Conservation (phyloP, 768 basidiomycete species). For the Aureoboletus auriporus region DNA sequence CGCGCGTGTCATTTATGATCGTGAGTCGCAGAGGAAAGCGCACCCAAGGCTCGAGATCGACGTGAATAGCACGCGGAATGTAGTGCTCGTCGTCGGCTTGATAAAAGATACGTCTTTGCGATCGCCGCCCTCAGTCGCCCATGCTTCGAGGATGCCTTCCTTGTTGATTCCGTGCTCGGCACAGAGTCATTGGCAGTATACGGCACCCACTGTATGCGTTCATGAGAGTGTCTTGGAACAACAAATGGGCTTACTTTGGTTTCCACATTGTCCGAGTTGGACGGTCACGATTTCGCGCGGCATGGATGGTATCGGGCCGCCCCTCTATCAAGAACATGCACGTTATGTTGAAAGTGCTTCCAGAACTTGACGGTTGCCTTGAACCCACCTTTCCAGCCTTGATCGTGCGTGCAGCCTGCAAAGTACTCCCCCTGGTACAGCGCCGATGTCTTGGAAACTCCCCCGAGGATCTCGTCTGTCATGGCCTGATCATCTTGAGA, state of each 20-base stretch:
- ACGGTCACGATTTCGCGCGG: slow-evolving; percentile 82
- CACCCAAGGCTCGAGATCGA: slow-evolving; percentile 95
- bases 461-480: too few species aligned
- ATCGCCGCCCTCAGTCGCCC: slow-evolving; percentile 93
- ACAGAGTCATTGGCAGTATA: slow-evolving; percentile 98
- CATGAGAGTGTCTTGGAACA: background rate
- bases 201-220: slow-evolving; percentile 72
- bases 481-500: too few species aligned
- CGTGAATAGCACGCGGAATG: slow-evolving; percentile 92
- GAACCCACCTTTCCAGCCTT: too few species aligned
- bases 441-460: too few species aligned
- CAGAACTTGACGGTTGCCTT: too few species aligned
- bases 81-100: slow-evolving; percentile 99
- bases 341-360: too few species aligned
- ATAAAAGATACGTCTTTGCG: slow-evolving; percentile 98
- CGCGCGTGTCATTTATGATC: too few species aligned
- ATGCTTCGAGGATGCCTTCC: slow-evolving; percentile 94
- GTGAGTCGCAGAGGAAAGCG: slow-evolving; percentile 21
- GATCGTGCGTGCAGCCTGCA: too few species aligned
- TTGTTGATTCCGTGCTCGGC: slow-evolving; percentile 97
- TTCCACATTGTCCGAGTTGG: slow-evolving; percentile 89
- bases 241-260: slow-evolving; percentile 62
- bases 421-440: too few species aligned
- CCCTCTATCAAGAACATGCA: too few species aligned
- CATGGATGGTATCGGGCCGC: slow-evolving; percentile 43